Percentiles rank a stretch among this genome's conserved stretches.
Evolutionary conservation across 345 rosid genomes (phyloP).

Genomic region (Garcia nutans): DNA sequence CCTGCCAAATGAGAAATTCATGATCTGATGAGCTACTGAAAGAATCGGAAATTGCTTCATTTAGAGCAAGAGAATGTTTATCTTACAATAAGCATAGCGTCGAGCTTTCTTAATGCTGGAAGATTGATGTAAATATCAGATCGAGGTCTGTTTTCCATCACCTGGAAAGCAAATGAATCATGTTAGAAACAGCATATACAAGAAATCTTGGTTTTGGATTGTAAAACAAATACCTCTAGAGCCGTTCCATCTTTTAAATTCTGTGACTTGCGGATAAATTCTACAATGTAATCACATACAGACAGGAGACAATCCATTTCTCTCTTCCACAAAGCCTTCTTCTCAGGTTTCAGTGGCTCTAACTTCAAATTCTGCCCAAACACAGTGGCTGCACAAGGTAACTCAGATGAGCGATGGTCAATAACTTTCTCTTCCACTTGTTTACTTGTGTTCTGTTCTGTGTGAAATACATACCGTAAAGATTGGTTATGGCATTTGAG

Average conservation of each 20-base stretch:
- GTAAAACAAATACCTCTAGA: conserved; percentile 51
- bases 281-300: conserved; percentile 79
- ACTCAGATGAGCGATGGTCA: not conserved
- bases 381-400: conserved; percentile 63
- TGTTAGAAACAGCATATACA: conserved; percentile 9
- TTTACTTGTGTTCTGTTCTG: no score
- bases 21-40: not conserved
- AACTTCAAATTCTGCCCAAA: conserved; percentile 84
- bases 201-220: not conserved
- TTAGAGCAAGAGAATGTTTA: not conserved
- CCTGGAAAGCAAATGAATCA: conserved; percentile 36
- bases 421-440: not conserved
- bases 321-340: conserved; percentile 80
- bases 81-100: conserved; percentile 79
- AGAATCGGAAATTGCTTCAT: not conserved
- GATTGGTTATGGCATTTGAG: conserved; percentile 91
- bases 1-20: conserved; percentile 47
- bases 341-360: conserved; percentile 79
- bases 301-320: conserved; percentile 90
- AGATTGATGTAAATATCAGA: conserved; percentile 77
- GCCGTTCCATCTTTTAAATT: conserved; percentile 55
- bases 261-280: conserved; percentile 58
- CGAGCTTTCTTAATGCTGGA: conserved; percentile 84
- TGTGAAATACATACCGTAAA: conserved; percentile 57
- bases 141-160: conserved; percentile 69